Base-by-base conservation (phyloP, 495 filamentous ascomycete genomes). In the Filosporella fistucella region DNA sequence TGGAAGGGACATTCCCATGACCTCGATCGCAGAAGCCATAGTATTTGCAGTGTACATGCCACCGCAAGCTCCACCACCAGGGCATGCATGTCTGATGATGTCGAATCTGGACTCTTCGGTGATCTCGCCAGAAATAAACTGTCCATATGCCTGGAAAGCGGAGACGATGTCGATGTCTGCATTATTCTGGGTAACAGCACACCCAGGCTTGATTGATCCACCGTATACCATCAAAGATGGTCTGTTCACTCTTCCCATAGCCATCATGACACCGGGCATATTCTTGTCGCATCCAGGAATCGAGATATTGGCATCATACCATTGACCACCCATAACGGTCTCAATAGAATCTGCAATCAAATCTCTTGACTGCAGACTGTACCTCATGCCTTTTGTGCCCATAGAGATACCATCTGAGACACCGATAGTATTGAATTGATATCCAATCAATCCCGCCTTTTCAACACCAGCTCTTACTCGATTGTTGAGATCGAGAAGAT, bases 21-120 rank as follows among this genome's bases (percentile, higher is more conserved):
- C 80, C 68, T 98, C 93, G 54, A 96, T 94, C n/a, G 91, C 91
- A 4, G 85, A 85, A 36, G 93, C 93, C 90, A 98, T 95, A 40
- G 93, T 98, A 75, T 98, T 98, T 45, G 93, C 93, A 14, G 93
- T 98, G 72, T 98, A 98, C 93, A 98, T 98, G 50, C 93, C 93
- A 60, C 93, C 93, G 61, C 93, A 98, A 16, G 94, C 93, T 51
- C 93, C 93, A 51, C 84, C 75, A 36, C 93, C 93, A 32, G 91
- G 91, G 66, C 91, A 96, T 26, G 93, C 93, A 66, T 97, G 74
- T 45, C 91, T 79, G 61, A 96, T 96, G 62, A 97, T 91, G 65
- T 98, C 93, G 61, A 86, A 91, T 21, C 93, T 82, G 65, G 88
- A 73, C 57, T 91, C 83, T 73, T 98, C 93, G 57, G 74, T 82